A percentile compares a stretch with the other conserved stretches of the same genome.
These are phyloP conservation scores for Neoscytalidium dimidiatum DNA, from an alignment of 2,329 filamentous ascomycete genomes.

Conservation along the genomic window DNA sequence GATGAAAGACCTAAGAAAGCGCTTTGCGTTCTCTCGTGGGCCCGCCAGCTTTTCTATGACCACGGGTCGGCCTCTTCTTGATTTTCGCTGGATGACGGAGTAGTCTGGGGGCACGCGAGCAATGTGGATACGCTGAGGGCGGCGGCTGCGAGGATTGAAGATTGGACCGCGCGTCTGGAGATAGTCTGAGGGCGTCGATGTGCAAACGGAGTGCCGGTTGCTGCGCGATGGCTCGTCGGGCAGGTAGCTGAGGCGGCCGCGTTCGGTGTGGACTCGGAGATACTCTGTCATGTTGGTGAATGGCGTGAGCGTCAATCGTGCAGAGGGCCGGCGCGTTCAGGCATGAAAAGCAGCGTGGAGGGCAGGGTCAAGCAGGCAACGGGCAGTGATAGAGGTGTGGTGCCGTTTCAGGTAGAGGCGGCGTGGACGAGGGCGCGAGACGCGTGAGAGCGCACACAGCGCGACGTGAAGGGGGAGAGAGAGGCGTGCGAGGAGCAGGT, in stretches of 20 bases:
- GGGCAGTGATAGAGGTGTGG: not conserved
- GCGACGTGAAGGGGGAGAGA: not conserved
- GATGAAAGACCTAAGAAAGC: slow-evolving; percentile 51
- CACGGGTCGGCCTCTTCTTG: slow-evolving; percentile 33
- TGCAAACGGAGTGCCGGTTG: slow-evolving; percentile 25
- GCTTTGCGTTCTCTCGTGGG: slow-evolving; percentile 51
- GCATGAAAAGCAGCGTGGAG: not conserved
- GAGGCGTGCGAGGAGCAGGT: not conserved
- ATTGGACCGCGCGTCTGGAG: slow-evolving; percentile 24
- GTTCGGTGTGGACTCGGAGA: slow-evolving; percentile 38
- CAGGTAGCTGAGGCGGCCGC: slow-evolving; percentile 40
- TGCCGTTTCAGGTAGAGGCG: slow-evolving; percentile 1
- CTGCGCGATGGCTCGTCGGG: slow-evolving; percentile 34
- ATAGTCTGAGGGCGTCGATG: slow-evolving; percentile 12
- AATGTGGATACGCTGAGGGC: slow-evolving; percentile 60
- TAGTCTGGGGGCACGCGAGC: slow-evolving; percentile 50
- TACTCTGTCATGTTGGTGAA: slow-evolving; percentile 39
- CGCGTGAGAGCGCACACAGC: not conserved
- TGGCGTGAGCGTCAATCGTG: slow-evolving; percentile 25
- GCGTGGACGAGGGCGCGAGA: not conserved
- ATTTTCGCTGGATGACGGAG: slow-evolving; percentile 32
- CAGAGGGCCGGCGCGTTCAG: not conserved
- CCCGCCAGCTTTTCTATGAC: slow-evolving; percentile 52
- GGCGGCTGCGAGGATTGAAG: slow-evolving; percentile 54
- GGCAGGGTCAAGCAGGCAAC: slow-evolving; percentile 5